A percentile compares a stretch with the other conserved stretches of the same genome.
Conservation (phyloP, 2,329 filamentous ascomycete species). For the Ciborinia camelliae region DNA sequence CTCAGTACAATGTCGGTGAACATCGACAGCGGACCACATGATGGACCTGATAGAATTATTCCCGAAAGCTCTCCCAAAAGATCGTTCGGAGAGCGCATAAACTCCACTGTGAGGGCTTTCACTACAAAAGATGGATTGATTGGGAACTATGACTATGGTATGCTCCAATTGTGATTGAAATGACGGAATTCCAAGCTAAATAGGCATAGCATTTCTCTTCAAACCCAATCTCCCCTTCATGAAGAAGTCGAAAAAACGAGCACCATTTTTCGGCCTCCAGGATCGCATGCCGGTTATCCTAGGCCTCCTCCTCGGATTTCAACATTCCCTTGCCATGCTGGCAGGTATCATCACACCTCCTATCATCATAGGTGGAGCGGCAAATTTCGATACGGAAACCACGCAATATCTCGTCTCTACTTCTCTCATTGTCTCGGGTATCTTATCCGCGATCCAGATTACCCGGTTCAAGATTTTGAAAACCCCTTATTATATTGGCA, state of each 20-base stretch:
- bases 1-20: slow-evolving; percentile 28
- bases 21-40: slow-evolving; percentile 32
- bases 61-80: slow-evolving; percentile 42
- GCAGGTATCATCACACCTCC: slow-evolving; percentile 67
- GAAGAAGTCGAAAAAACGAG: slow-evolving; percentile 53
- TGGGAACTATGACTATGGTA: slow-evolving; percentile 81
- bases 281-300: slow-evolving; percentile 74
- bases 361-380: slow-evolving; percentile 62
- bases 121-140: slow-evolving; percentile 65
- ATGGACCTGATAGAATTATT: slow-evolving; percentile 43
- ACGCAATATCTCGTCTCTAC: slow-evolving; percentile 64
- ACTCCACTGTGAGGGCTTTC: slow-evolving; percentile 44
- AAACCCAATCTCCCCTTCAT: slow-evolving; percentile 74
- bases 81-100: slow-evolving; percentile 41
- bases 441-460: slow-evolving; percentile 73
- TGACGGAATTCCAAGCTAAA: slow-evolving; percentile 17
- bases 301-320: slow-evolving; percentile 71
- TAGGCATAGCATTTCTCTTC: slow-evolving; percentile 65
- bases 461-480: slow-evolving; percentile 69
- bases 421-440: slow-evolving; percentile 69
- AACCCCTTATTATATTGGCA: slow-evolving; percentile 72
- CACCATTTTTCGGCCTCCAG: slow-evolving; percentile 82
- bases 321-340: slow-evolving; percentile 73
- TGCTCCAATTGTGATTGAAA: slow-evolving; percentile 39
- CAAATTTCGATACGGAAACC: slow-evolving; percentile 53